phyloP scores from a whole-genome alignment of 805 yeast genomes.

The Hanseniaspora mollemarum region DNA sequence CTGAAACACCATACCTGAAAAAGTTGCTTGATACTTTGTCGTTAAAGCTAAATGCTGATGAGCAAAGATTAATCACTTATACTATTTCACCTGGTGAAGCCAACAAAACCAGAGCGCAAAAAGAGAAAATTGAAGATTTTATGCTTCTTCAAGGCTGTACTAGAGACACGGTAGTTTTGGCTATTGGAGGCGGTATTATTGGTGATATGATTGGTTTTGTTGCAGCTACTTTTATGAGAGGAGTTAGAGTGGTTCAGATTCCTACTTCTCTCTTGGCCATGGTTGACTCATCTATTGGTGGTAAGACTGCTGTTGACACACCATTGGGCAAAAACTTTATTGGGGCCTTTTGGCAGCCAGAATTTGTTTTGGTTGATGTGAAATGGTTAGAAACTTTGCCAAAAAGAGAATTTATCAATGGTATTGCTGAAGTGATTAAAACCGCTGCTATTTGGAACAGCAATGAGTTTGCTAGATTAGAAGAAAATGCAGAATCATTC shows the following conservation, averaged over 20 bases:
- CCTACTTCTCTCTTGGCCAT: conserved; percentile 90
- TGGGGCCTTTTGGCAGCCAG: conserved; percentile 97
- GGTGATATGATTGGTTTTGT: conserved; percentile 99
- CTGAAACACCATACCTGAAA: conserved; percentile 49
- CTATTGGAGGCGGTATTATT: conserved; percentile 96
- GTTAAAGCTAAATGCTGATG: conserved; percentile 34
- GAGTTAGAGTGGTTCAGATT: conserved; percentile 83
- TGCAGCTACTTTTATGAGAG: conserved; percentile 99
- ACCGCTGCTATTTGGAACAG: conserved; percentile 98
- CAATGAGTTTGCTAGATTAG: conserved; percentile 73
- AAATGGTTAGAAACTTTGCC: conserved; percentile 81
- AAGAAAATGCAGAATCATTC: conserved; percentile 58
- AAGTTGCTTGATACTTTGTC: conserved; percentile 37
- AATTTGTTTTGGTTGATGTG: conserved; percentile 75
- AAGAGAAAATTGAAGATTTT: conserved; percentile 87
- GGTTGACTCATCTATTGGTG: conserved; percentile 98
- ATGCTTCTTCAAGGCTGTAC: conserved; percentile 77
- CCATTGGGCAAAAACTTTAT: conserved; percentile 90
- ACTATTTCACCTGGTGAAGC: conserved; percentile 87
- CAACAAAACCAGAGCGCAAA: conserved; percentile 75
- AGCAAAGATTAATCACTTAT: conserved; percentile 58
- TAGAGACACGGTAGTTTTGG: conserved; percentile 85
- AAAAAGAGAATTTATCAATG: conserved; percentile 86
- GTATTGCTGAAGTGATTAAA: conserved; percentile 96
- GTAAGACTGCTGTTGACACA: conserved; percentile 96